Percentiles rank a stretch among this genome's conserved stretches.
These are phyloP conservation scores for Aspergillus cristatus DNA, from an alignment of 495 filamentous ascomycete genomes.

Conservation along the genomic window DNA sequence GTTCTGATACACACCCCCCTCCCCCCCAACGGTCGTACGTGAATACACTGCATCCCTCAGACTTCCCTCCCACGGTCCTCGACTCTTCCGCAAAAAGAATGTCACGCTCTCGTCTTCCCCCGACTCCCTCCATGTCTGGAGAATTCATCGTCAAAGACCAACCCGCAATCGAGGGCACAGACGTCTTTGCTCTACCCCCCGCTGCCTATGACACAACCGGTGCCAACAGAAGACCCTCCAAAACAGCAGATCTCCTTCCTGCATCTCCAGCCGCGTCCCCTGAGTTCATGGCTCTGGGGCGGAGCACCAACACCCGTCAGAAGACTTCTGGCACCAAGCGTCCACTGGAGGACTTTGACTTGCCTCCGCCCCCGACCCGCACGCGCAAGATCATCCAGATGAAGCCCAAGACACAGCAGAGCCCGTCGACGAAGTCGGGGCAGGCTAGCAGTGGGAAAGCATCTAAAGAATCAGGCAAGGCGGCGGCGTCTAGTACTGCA, in stretches of 20 bases:
- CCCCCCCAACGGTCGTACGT: no score
- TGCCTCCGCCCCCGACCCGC: slow-evolving; percentile 87
- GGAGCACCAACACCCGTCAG: slow-evolving; percentile 46
- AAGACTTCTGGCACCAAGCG: slow-evolving; percentile 36
- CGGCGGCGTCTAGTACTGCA: slow-evolving; percentile 2
- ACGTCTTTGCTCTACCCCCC: slow-evolving; percentile 74
- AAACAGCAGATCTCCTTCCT: slow-evolving; percentile 40
- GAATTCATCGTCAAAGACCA: slow-evolving; percentile 74
- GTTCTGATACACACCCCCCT: no score
- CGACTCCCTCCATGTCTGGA: slow-evolving; percentile 76
- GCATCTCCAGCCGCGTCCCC: slow-evolving; percentile 46
- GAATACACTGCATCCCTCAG: neutral
- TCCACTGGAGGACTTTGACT: slow-evolving; percentile 51
- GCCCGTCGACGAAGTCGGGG: slow-evolving; percentile 16
- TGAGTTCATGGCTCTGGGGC: slow-evolving; percentile 16
- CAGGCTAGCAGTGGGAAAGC: slow-evolving; percentile 15
- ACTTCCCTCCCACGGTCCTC: no score
- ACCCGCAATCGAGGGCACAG: slow-evolving; percentile 39
- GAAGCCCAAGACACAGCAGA: slow-evolving; percentile 49
- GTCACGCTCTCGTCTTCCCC: slow-evolving; percentile 63
- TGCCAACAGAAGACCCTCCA: slow-evolving; percentile 28
- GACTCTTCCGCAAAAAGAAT: slow-evolving; percentile 15
- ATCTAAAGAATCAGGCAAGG: slow-evolving; percentile 20
- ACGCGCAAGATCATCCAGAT: slow-evolving; percentile 97
- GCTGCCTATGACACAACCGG: slow-evolving; percentile 51